Conservation (phyloP, 495 filamentous ascomycete species). For the Penicillium silybi region DNA sequence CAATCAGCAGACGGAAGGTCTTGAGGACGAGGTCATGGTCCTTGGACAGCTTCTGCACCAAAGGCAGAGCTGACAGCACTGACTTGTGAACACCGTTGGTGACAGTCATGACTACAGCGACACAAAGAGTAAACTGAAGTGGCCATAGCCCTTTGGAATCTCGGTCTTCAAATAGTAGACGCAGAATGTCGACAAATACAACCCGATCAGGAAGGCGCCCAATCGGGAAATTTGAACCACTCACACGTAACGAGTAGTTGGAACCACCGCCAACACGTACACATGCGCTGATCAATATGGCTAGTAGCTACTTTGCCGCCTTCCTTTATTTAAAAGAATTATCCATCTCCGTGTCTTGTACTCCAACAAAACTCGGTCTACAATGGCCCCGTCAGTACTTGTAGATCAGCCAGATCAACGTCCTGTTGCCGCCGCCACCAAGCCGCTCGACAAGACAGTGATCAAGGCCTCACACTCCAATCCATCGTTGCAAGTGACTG, state of each 20-base stretch:
- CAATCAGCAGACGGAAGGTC: constrained; percentile 52
- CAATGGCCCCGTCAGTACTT: constrained; percentile 16
- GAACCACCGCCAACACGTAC: constrained; percentile 2
- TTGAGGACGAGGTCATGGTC: constrained; percentile 46
- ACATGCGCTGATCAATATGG: neutral
- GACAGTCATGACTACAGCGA: constrained; percentile 14
- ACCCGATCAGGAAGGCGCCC: constrained; percentile 5
- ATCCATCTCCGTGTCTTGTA: neutral
- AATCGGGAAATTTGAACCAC: constrained; percentile 8
- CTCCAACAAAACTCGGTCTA: neutral
- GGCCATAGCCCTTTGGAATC: neutral
- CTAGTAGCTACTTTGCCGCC: constrained; percentile 6
- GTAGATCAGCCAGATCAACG: constrained; percentile 5
- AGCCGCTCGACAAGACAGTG: constrained; percentile 3
- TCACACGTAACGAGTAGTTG: neutral
- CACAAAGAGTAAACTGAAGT: neutral
- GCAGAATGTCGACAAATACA: constrained; percentile 6
- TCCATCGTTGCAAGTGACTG: constrained; percentile 53
- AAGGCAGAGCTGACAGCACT: constrained; percentile 14
- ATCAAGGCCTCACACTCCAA: constrained; percentile 37
- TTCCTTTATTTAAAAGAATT: neutral
- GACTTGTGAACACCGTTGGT: constrained; percentile 15
- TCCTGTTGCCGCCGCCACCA: constrained; percentile 2
- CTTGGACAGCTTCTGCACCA: constrained; percentile 26
- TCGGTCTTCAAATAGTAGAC: constrained; percentile 6